These are phyloP conservation scores for Calonectria hawksworthii DNA, from an alignment of 2,329 filamentous ascomycete species.

Conservation along the genomic window DNA sequence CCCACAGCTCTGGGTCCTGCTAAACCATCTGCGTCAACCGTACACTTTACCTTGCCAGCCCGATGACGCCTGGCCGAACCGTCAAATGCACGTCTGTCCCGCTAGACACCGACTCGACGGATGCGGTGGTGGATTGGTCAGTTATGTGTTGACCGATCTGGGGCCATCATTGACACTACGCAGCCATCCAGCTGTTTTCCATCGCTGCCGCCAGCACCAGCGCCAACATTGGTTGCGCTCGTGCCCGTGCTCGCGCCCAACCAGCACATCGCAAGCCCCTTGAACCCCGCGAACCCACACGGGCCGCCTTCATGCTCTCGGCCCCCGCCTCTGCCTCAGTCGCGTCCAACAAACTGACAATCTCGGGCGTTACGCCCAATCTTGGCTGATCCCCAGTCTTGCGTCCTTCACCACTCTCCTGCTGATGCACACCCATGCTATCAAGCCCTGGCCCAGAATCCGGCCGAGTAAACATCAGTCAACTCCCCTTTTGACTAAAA, in stretches of 20 bases:
- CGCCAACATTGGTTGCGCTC: background rate
- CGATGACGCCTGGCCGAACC: conserved; percentile 14
- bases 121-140: conserved; percentile 2
- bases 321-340: conserved; percentile 15
- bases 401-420: background rate
- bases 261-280: conserved; percentile 13
- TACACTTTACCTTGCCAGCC: conserved; percentile 9
- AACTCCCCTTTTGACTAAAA: background rate
- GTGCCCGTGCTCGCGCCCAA: background rate
- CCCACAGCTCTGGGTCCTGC: conserved; percentile 33
- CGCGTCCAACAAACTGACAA: conserved; percentile 11
- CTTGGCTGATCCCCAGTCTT: conserved; percentile 14
- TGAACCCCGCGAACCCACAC: conserved; percentile 23
- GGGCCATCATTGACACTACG: background rate
- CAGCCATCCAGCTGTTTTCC: background rate
- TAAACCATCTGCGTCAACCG: conserved; percentile 15
- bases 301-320: conserved; percentile 19
- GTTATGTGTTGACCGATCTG: background rate
- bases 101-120: background rate
- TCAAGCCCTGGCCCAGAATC: conserved; percentile 19
- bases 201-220: background rate
- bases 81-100: conserved; percentile 18
- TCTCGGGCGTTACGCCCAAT: conserved; percentile 17
- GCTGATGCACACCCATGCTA: conserved; percentile 16
- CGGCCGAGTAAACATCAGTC: conserved; percentile 18